phyloP scores from a whole-genome alignment of 495 filamentous ascomycete species.

The Baudoinia panamericana region DNA sequence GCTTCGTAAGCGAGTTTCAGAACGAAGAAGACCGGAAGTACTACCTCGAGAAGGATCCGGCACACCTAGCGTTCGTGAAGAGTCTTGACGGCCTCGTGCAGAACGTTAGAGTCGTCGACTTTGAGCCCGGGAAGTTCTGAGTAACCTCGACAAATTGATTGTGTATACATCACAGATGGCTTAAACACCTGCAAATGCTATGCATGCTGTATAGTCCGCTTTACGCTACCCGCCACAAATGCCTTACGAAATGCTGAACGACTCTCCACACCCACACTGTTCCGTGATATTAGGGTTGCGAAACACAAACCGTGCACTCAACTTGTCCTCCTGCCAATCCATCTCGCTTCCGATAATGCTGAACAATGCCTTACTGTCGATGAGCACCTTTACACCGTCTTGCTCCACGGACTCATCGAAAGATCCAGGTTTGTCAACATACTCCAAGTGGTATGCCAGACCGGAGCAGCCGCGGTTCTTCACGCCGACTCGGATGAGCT shows the following conservation, averaged over 20 bases:
- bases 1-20: constrained; percentile 50
- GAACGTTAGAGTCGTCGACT: constrained; percentile 33
- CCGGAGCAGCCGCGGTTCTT: constrained; percentile 94
- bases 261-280: constrained; percentile 88
- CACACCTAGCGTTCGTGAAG: constrained; percentile 25
- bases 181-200: not conserved
- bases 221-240: no score
- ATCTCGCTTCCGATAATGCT: constrained; percentile 98
- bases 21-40: constrained; percentile 30
- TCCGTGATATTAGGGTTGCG: constrained; percentile 95
- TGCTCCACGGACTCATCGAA: constrained; percentile 93
- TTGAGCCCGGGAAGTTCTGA: constrained; percentile 27
- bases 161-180: no score
- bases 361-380: constrained; percentile 92
- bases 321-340: constrained; percentile 95
- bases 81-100: constrained; percentile 21
- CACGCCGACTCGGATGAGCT: constrained; percentile 86
- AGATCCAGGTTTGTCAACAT: constrained; percentile 72
- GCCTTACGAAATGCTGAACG: constrained; percentile 64
- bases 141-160: no score
- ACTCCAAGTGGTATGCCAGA: constrained; percentile 88
- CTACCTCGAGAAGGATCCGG: constrained; percentile 33
- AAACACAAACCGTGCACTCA: constrained; percentile 83
- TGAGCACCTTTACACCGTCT: constrained; percentile 87
- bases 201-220: not conserved